Evolutionary conservation across 2,329 filamentous ascomycete species (phyloP).

Genomic region (Phyllosticta paracitricarpa): DNA sequence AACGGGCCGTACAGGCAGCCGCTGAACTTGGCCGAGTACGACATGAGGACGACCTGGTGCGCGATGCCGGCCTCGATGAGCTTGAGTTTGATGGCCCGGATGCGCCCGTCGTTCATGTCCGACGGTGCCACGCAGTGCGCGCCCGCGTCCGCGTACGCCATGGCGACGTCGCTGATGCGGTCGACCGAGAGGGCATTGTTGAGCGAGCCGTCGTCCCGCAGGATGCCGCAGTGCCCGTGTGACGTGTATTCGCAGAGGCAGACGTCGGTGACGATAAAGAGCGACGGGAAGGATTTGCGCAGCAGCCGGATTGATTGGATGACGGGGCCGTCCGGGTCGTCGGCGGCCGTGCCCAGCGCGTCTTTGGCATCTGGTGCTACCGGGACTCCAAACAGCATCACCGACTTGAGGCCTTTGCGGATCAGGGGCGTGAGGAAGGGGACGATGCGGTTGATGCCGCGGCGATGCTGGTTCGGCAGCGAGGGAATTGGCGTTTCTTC

Average conservation of each 20-base stretch:
- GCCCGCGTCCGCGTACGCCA: constrained; percentile 90
- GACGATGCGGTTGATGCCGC: constrained; percentile 76
- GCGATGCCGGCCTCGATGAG: constrained; percentile 90
- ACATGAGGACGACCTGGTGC: constrained; percentile 89
- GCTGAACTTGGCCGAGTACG: constrained; percentile 95
- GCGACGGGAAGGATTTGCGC: constrained; percentile 72
- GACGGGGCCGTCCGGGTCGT: constrained; percentile 87
- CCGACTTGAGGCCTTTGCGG: constrained; percentile 79
- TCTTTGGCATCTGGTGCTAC: constrained; percentile 75
- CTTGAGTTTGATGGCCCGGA: constrained; percentile 96
- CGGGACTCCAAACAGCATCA: constrained; percentile 94
- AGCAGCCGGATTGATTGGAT: constrained; percentile 79
- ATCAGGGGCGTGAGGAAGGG: constrained; percentile 80
- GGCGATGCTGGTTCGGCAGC: constrained; percentile 79
- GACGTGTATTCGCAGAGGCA: constrained; percentile 98
- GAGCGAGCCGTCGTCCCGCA: constrained; percentile 82
- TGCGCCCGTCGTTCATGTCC: constrained; percentile 98
- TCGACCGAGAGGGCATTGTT: constrained; percentile 93
- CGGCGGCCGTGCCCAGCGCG: constrained; percentile 79
- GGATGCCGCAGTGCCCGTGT: constrained; percentile 93
- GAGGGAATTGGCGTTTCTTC: constrained; percentile 87
- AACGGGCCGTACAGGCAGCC: constrained; percentile 96
- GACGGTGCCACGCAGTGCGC: constrained; percentile 95
- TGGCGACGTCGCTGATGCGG: constrained; percentile 91
- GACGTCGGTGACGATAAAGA: constrained; percentile 88